phyloP scores from a whole-genome alignment of 371 early-diverging fungal species.

The Conidiobolus incongruus region DNA sequence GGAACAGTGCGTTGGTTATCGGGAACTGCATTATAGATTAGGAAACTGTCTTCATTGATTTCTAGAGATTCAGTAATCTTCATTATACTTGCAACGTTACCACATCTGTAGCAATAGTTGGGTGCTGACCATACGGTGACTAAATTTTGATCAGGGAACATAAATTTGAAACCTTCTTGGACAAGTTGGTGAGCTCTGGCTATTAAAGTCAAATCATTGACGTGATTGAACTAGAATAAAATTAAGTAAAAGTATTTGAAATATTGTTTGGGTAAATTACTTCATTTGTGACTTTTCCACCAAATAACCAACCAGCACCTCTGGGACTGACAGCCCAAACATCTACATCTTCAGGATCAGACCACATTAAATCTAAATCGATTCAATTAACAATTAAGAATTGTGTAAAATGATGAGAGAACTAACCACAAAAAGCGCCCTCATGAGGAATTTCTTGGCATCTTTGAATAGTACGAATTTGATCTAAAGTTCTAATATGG shows the following conservation, averaged over 20 bases:
- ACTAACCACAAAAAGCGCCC: slow-evolving; percentile 85
- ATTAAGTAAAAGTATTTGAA: slow-evolving; percentile 24
- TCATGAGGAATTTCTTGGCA: slow-evolving; percentile 98
- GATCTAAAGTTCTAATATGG: slow-evolving; percentile 89
- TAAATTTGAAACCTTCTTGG: slow-evolving; percentile 91
- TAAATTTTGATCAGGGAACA: slow-evolving; percentile 86
- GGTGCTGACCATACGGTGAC: slow-evolving; percentile 99
- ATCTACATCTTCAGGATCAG: slow-evolving; percentile 95
- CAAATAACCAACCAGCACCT: slow-evolving; percentile 98
- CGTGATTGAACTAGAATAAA: slow-evolving; percentile 63
- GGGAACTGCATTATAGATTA: slow-evolving; percentile 88
- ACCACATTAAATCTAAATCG: slow-evolving; percentile 83
- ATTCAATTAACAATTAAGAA: no score
- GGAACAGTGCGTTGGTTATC: slow-evolving; percentile 44
- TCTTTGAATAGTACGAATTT: slow-evolving; percentile 91
- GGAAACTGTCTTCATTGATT: slow-evolving; percentile 66
- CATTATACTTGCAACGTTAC: slow-evolving; percentile 97
- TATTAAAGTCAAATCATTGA: slow-evolving; percentile 83
- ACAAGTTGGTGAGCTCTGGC: slow-evolving; percentile 96
- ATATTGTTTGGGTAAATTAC: slow-evolving; percentile 17
- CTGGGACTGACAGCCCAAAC: slow-evolving; percentile 96
- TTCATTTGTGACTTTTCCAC: slow-evolving; percentile 87
- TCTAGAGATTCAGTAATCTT: slow-evolving; percentile 75
- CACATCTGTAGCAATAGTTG: slow-evolving; percentile 99
- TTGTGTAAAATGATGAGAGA: no score